Evolutionary conservation across 1,139 yeast genomes (phyloP).

Genomic region (Sugiyamaella paludigena): DNA sequence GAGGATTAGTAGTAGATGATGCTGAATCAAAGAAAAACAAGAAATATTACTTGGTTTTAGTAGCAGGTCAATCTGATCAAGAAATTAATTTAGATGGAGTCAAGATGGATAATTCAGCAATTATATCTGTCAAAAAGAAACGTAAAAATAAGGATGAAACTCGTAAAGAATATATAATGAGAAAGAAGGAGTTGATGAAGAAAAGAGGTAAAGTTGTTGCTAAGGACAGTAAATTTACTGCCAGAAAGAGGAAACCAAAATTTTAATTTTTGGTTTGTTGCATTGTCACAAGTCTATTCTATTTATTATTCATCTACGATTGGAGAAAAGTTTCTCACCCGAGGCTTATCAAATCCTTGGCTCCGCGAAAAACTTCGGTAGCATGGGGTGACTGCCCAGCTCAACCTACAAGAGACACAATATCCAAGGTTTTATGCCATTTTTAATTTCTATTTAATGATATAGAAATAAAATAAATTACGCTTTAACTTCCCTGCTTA

Average conservation of each 20-base stretch:
- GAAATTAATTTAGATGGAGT: conserved; percentile 75
- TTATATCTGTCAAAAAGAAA: conserved; percentile 45
- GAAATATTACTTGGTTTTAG: conserved; percentile 83
- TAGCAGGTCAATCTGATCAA: conserved; percentile 75
- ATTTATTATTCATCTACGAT: conserved; percentile 1
- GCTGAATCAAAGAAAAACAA: conserved; percentile 90
- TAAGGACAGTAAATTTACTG: conserved; percentile 86
- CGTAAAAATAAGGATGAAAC: conserved; percentile 62
- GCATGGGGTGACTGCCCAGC: too few relatives aligned
- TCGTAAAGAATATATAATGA: conserved; percentile 72
- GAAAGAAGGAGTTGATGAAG: conserved; percentile 93
- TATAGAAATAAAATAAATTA: background rate
- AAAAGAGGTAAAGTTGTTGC: conserved; percentile 90
- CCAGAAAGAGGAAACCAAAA: conserved; percentile 84
- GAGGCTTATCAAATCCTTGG: background rate
- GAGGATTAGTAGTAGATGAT: conserved; percentile 91
- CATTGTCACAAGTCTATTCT: background rate
- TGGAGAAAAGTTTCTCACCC: background rate
- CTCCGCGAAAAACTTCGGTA: too few relatives aligned
- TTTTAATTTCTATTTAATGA: too few relatives aligned
- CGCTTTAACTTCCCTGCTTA: conserved; percentile 1
- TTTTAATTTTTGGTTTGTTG: conserved; percentile 44
- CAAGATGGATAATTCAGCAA: conserved; percentile 64
- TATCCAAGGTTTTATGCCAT: too few relatives aligned
- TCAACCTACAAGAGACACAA: too few relatives aligned